Evolutionary conservation across 2,329 filamentous ascomycete species (phyloP).

Genomic region (Domatiomyces globalis): DNA sequence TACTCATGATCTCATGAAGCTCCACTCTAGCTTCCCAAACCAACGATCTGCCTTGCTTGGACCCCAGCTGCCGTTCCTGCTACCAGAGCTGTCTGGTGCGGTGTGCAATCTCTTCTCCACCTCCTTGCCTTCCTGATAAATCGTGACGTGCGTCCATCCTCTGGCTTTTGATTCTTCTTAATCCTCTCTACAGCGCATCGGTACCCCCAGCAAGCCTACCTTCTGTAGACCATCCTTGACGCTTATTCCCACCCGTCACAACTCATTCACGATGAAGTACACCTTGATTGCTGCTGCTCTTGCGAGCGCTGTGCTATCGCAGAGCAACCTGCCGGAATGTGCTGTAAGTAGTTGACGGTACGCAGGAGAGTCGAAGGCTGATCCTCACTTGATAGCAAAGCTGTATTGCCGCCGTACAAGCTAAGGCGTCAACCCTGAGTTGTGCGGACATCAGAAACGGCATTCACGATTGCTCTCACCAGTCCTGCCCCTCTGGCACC

Average conservation of each 20-base stretch:
- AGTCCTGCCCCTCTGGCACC: conserved; percentile 29
- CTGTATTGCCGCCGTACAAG: conserved; percentile 33
- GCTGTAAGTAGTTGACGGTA: conserved; percentile 16
- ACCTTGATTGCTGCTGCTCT: conserved; percentile 15
- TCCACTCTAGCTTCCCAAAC: not conserved
- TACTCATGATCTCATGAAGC: not conserved
- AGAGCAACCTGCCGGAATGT: conserved; percentile 17
- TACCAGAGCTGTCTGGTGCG: not conserved
- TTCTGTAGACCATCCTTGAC: not conserved
- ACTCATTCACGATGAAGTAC: conserved; percentile 19
- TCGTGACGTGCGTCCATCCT: not conserved
- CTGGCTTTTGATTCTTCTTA: not conserved
- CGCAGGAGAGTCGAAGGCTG: conserved; percentile 1
- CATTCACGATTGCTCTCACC: conserved; percentile 32
- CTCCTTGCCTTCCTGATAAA: not conserved
- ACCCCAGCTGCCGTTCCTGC: not conserved
- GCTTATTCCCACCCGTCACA: not conserved
- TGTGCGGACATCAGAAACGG: conserved; percentile 32
- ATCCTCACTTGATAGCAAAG: conserved; percentile 25
- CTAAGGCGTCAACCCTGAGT: conserved; percentile 26
- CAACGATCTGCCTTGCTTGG: not conserved
- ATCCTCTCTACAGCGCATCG: not conserved
- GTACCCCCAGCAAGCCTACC: conserved; percentile 18
- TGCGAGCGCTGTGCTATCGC: conserved; percentile 16
- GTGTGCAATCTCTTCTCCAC: not conserved